Evolutionary conservation across 345 rosid genomes (phyloP).

Genomic region (Punica granatum): DNA sequence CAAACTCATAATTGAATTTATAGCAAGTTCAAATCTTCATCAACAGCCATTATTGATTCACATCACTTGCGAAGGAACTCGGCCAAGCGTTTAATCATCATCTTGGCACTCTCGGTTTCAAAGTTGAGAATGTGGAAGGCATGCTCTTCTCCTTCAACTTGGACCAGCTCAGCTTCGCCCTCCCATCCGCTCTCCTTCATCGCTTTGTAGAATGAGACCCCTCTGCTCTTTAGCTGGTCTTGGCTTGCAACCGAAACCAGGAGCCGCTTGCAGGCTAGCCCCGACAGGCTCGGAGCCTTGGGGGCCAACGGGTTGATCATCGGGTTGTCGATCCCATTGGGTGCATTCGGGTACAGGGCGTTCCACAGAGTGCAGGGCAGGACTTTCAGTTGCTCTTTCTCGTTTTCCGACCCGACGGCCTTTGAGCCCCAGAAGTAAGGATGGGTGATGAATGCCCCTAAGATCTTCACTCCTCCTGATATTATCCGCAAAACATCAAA

Average conservation of each 20-base stretch:
- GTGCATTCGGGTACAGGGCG: conserved; percentile 19
- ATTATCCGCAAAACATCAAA: neutral
- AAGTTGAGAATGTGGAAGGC: conserved; percentile 28
- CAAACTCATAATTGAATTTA: too few relatives aligned
- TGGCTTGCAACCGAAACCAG: conserved; percentile 26
- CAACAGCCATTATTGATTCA: too few relatives aligned
- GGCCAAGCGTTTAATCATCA: conserved; percentile 27
- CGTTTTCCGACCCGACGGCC: conserved; percentile 26
- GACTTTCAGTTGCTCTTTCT: conserved; percentile 9
- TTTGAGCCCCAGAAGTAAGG: conserved; percentile 48
- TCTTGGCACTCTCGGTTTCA: conserved; percentile 21
- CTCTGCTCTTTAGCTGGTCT: conserved; percentile 30
- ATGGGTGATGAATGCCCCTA: conserved; percentile 28
- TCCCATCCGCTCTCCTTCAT: conserved; percentile 36
- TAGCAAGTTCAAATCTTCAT: too few relatives aligned
- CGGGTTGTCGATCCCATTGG: conserved; percentile 30
- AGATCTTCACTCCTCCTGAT: conserved; percentile 18
- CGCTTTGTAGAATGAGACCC: conserved; percentile 16
- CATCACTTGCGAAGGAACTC: conserved; percentile 19
- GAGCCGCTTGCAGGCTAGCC: conserved; percentile 24
- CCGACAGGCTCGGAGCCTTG: conserved; percentile 27
- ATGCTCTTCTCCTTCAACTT: conserved; percentile 30
- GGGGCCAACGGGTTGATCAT: conserved; percentile 23
- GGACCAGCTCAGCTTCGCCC: conserved; percentile 27
- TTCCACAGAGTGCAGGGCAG: conserved; percentile 12